Percentiles rank a stretch among this genome's conserved stretches.
Conservation (phyloP, 192 early-diverging fungal genomes). For the Coemansia sp. region DNA sequence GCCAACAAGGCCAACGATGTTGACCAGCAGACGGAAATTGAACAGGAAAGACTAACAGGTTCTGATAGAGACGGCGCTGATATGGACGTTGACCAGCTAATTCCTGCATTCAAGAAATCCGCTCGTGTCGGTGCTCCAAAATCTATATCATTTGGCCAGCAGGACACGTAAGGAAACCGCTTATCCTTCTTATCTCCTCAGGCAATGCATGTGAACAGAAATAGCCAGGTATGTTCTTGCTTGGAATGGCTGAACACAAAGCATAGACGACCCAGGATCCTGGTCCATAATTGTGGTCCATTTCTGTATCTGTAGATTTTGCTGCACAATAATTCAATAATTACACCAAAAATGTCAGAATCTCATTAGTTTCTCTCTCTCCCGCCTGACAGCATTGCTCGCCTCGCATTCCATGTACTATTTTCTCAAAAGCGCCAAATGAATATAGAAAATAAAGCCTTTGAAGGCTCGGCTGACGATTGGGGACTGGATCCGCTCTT, state of each 20-base stretch:
- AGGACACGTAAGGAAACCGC: background rate
- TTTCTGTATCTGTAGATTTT: background rate
- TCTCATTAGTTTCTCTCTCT: background rate
- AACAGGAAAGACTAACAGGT: too few species aligned
- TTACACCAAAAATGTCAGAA: background rate
- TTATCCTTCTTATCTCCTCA: too few species aligned
- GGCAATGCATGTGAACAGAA: too few species aligned
- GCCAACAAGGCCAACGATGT: background rate
- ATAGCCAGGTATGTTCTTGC: too few species aligned
- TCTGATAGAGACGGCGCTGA: too few species aligned
- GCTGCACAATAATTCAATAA: background rate
- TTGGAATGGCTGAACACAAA: too few species aligned
- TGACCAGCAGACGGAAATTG: too few species aligned
- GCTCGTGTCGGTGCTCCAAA: conserved; percentile 31
- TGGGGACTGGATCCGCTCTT: conserved; percentile 54
- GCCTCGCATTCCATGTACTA: background rate
- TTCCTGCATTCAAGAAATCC: conserved; percentile 21
- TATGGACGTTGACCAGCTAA: conserved; percentile 44
- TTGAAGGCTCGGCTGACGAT: conserved; percentile 8
- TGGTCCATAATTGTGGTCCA: background rate
- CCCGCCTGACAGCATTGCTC: too few species aligned
- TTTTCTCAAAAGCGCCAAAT: conserved; percentile 1
- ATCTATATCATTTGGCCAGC: conserved; percentile 36
- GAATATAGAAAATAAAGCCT: conserved; percentile 29
- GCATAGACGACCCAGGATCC: background rate